Evolutionary conservation across 1,284 basidiomycete species (phyloP), one percentile per base, ranked within the genome.

Genomic region (Puccinia coronata): DNA sequence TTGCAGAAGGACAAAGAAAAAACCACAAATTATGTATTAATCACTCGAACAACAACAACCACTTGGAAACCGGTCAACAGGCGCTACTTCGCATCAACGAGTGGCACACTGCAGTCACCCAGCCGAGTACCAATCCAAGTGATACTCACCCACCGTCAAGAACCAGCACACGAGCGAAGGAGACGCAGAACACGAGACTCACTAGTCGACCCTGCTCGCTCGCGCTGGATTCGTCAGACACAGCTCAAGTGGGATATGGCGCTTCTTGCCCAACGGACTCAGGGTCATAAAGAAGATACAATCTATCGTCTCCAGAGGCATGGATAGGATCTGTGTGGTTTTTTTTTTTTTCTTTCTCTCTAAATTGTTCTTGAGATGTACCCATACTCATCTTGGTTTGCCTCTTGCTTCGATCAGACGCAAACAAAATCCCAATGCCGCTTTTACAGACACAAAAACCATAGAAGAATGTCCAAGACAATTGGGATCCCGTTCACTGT

Each of bases 231-330:
- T 85, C 78, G 83, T 86, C 53, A 84, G 86, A 67, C 80, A 83
- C 81, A 86, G 86, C 12, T 85, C 86, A 0, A 85, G 86, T 14
- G 87, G 87, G 23, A 83, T 87, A 49, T 87, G 83, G 74, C 85
- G 84, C 23, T 84, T 87, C 23, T 84, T 87, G 25, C 85, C 86
- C 43, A 82, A 83, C 28, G 86, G 84, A 0, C 82, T 85, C n/a
- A 83, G 86, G 2, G 83, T 87, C 61, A 49, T 86, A 9, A 53
- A 82, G 31, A 87, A 86, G 80, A 82, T 87, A 34, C 82, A 83
- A 34, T 0, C 25, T 2, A 85, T 87, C 82, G 85, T 87, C 34
- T 84, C 85, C 12, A 70, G 83, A 0, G 86, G 87, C 78, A 86
- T 87, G 84, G 55, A 82, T 18, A 31, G 34, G 25, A 83, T 83